Conservation (phyloP, 495 filamentous ascomycete genomes). For the Penicillium cinerascens region DNA sequence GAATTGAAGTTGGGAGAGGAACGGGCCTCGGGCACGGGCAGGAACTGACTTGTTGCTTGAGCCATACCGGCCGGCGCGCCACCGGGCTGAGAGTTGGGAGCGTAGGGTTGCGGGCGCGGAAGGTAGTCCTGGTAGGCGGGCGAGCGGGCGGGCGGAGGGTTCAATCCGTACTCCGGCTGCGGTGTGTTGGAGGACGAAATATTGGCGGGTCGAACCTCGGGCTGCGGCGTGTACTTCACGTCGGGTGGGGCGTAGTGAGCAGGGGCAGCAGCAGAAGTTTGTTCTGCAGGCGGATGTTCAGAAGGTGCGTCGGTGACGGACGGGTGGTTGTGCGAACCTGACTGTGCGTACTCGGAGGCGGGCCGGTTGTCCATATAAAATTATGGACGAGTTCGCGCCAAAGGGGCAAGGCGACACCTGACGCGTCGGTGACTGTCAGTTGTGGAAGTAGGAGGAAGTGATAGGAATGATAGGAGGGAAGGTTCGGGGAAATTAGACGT, state of each 20-base stretch:
- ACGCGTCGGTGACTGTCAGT: not conserved
- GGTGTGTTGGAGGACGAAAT: conserved; percentile 73
- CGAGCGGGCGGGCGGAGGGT: conserved; percentile 69
- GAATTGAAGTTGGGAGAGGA: conserved; percentile 63
- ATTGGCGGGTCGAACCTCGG: conserved; percentile 68
- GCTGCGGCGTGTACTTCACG: conserved; percentile 59
- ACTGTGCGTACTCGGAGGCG: conserved; percentile 91
- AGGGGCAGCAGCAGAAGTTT: conserved; percentile 70
- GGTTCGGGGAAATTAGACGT: conserved; percentile 34
- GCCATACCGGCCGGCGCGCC: conserved; percentile 82
- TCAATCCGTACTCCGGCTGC: conserved; percentile 82
- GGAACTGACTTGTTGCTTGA: conserved; percentile 95
- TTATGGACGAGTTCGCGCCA: conserved; percentile 16
- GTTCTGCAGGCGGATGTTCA: conserved; percentile 83
- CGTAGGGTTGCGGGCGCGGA: conserved; percentile 60
- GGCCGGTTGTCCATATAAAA: conserved; percentile 78
- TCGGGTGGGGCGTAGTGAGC: conserved; percentile 36
- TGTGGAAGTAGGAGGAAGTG: not conserved
- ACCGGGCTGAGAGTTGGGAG: conserved; percentile 66
- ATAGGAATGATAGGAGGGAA: not conserved
- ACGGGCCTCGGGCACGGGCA: not conserved
- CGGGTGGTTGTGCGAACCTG: conserved; percentile 87
- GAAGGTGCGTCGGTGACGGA: conserved; percentile 66
- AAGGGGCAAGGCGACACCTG: not conserved
- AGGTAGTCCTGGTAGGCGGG: conserved; percentile 78